phyloP scores from a whole-genome alignment of 176 grass and related monocot genomes.

The Miscanthus lutarioriparius region DNA sequence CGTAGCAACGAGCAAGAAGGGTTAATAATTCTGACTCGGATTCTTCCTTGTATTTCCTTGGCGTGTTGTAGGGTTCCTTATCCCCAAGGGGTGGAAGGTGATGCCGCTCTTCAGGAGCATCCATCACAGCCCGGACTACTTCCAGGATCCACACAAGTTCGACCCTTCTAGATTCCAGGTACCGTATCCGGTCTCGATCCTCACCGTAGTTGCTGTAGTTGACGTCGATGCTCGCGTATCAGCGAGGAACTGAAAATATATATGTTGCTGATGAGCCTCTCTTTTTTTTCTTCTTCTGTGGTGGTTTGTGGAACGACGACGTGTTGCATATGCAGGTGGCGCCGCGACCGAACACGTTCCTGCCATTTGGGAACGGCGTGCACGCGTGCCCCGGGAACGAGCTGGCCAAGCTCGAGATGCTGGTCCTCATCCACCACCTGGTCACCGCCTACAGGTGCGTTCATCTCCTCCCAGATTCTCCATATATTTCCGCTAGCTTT shows the following conservation, averaged over 20 bases:
- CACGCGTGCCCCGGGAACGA: constrained; percentile 97
- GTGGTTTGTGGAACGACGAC: neutral
- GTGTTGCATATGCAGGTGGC: constrained; percentile 48
- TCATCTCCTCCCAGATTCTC: constrained; percentile 14
- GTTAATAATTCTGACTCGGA: constrained; percentile 32
- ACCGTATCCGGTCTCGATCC: neutral
- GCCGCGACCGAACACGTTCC: constrained; percentile 85
- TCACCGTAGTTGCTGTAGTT: neutral
- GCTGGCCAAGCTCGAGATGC: constrained; percentile 93
- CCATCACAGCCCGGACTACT: constrained; percentile 79
- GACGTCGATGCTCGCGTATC: constrained; percentile 2
- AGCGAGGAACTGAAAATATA: constrained; percentile 9
- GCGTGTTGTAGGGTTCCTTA: constrained; percentile 71
- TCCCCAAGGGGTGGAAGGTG: constrained; percentile 98
- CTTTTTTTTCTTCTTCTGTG: neutral
- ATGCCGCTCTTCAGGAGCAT: constrained; percentile 99
- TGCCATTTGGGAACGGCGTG: constrained; percentile 79
- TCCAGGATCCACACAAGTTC: constrained; percentile 77
- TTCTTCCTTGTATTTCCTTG: neutral
- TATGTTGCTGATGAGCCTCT: neutral
- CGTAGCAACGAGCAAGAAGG: neutral
- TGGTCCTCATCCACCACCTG: constrained; percentile 88
- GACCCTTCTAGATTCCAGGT: constrained; percentile 95
- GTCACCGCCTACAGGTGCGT: constrained; percentile 79
- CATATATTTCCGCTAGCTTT: constrained; percentile 32